A percentile compares a stretch with the other conserved stretches of the same genome.
Conservation (phyloP, 2,329 filamentous ascomycete species). For the Hypoxylon sp. region DNA sequence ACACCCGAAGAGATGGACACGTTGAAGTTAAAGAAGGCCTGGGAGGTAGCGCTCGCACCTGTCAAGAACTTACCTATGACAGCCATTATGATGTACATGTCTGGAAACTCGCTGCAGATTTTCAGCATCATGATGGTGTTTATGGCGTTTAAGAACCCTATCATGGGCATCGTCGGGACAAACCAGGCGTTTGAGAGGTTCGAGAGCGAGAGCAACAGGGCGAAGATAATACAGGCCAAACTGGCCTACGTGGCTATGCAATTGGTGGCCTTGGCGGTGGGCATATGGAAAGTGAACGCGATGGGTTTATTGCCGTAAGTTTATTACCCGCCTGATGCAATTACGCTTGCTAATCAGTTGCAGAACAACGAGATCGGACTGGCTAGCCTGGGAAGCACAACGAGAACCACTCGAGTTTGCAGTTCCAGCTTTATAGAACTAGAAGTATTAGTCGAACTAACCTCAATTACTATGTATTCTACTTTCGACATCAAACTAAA, state of each 20-base stretch:
- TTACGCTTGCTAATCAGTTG: slow-evolving; percentile 44
- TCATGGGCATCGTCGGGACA: slow-evolving; percentile 83
- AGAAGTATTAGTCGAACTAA: slow-evolving; percentile 8
- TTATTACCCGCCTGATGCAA: too few species aligned
- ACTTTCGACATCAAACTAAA: too few species aligned
- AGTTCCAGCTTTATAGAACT: slow-evolving; percentile 65
- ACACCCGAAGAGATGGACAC: slow-evolving; percentile 89
- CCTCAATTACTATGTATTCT: too few species aligned
- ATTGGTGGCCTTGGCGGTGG: slow-evolving; percentile 80
- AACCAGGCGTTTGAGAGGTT: slow-evolving; percentile 91
- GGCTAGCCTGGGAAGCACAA: slow-evolving; percentile 92
- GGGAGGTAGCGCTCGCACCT: slow-evolving; percentile 94
- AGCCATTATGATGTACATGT: slow-evolving; percentile 99
- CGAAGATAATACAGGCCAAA: slow-evolving; percentile 83
- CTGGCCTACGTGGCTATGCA: slow-evolving; percentile 88
- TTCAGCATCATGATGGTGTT: slow-evolving; percentile 99
- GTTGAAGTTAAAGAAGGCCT: slow-evolving; percentile 97
- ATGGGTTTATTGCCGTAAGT: slow-evolving; percentile 91
- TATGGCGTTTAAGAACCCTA: slow-evolving; percentile 97
- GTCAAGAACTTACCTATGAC: slow-evolving; percentile 98
- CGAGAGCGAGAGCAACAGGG: slow-evolving; percentile 80
- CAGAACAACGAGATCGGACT: slow-evolving; percentile 94
- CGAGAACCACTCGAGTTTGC: slow-evolving; percentile 73
- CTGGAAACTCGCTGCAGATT: slow-evolving; percentile 95
- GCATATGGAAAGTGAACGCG: slow-evolving; percentile 94